Percentiles rank a stretch among this genome's conserved stretches.
phyloP scores from a whole-genome alignment of 2,329 filamentous ascomycete genomes.

The Aspergillus ruber region DNA sequence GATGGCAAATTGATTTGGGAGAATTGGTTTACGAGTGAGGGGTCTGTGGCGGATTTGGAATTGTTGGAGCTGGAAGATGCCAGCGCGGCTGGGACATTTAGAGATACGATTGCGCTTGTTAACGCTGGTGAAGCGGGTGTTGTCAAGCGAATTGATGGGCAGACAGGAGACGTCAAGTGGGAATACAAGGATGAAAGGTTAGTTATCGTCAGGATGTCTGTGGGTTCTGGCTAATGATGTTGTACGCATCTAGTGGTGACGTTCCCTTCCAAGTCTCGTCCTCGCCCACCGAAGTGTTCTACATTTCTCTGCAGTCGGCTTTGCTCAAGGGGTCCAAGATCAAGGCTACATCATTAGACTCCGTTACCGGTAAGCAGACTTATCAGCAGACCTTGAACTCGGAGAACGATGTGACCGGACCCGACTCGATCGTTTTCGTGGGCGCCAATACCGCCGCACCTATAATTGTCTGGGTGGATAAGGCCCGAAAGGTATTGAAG shows the following conservation, averaged over 20 bases:
- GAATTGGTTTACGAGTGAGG: constrained; percentile 48
- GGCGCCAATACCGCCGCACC: constrained; percentile 36
- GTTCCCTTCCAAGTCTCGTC: constrained; percentile 68
- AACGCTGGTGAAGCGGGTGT: constrained; percentile 46
- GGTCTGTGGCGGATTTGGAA: constrained; percentile 51
- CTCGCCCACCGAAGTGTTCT: constrained; percentile 64
- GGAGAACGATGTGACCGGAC: constrained; percentile 60
- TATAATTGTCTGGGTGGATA: constrained; percentile 41
- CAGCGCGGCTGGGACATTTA: constrained; percentile 36
- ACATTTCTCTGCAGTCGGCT: constrained; percentile 66
- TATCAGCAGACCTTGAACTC: constrained; percentile 67
- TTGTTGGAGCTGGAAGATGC: constrained; percentile 64
- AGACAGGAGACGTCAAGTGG: constrained; percentile 70
- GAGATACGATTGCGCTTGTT: constrained; percentile 64
- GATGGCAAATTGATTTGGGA: constrained; percentile 76
- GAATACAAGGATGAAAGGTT: constrained; percentile 61
- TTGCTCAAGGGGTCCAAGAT: constrained; percentile 65
- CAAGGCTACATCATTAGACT: constrained; percentile 68
- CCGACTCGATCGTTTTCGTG: constrained; percentile 35
- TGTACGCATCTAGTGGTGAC: constrained; percentile 50
- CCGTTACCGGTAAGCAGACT: constrained; percentile 62
- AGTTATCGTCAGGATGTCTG: neutral
- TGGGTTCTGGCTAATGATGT: constrained; percentile 6
- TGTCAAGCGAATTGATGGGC: constrained; percentile 66
- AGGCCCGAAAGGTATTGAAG: constrained; percentile 37